Percentiles rank a stretch among this genome's conserved stretches.
phyloP scores from a whole-genome alignment of 2,329 filamentous ascomycete species.

The Periglandula ipomoeae region DNA sequence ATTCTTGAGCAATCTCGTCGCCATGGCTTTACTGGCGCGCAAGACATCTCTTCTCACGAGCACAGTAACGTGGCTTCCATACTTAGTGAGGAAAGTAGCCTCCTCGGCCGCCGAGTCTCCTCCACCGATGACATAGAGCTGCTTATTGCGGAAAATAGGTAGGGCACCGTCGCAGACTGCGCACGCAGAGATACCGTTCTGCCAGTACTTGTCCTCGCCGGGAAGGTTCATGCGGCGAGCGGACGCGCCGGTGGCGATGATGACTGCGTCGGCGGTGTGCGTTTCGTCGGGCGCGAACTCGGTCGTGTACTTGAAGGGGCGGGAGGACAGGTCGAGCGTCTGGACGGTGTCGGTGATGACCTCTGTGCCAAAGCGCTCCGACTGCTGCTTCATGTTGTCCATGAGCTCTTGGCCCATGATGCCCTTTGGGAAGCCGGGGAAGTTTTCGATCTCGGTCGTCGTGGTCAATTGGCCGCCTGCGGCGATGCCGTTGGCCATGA shows the following conservation, averaged over 20 bases:
- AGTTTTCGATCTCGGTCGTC: constrained; percentile 98
- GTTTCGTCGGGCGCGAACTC: constrained; percentile 78
- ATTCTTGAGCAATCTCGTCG: constrained; percentile 69
- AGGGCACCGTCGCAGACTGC: constrained; percentile 96
- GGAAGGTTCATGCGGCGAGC: constrained; percentile 72
- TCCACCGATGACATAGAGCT: constrained; percentile 88
- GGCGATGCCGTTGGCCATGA: constrained; percentile 93
- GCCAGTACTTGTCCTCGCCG: constrained; percentile 95
- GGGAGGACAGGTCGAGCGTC: constrained; percentile 71
- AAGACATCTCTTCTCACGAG: constrained; percentile 82
- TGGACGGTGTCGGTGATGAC: constrained; percentile 90
- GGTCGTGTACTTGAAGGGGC: constrained; percentile 89
- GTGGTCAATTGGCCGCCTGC: constrained; percentile 96
- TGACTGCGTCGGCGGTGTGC: constrained; percentile 84
- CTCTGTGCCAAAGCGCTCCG: constrained; percentile 81
- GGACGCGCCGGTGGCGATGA: constrained; percentile 92
- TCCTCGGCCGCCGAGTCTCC: constrained; percentile 97
- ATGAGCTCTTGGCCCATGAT: constrained; percentile 85
- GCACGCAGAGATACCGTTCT: constrained; percentile 91
- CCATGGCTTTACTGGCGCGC: constrained; percentile 86
- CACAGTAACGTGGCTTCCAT: constrained; percentile 89
- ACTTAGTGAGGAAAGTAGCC: constrained; percentile 95
- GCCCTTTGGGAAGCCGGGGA: constrained; percentile 82
- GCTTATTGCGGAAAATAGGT: constrained; percentile 96
- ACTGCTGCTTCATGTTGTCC: constrained; percentile 92